Evolutionary conservation across 305 asterid species (phyloP).

Genomic region (Stenogyne calaminthoides): DNA sequence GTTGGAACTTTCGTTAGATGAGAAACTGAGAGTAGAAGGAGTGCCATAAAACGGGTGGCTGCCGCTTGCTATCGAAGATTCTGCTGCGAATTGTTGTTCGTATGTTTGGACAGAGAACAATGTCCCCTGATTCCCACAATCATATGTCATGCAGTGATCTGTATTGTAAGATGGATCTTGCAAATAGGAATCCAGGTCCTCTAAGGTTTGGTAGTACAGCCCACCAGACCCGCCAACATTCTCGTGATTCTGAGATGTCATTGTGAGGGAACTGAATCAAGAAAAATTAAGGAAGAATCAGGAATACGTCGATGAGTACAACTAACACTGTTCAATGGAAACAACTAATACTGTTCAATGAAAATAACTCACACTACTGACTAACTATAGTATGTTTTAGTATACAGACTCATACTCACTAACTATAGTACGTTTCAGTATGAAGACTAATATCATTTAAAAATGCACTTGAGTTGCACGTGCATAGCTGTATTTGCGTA

Average conservation of each 20-base stretch:
- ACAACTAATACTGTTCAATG: too few species aligned
- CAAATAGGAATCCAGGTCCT: conserved; percentile 41
- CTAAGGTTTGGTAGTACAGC: conserved; percentile 29
- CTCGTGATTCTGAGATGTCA: conserved; percentile 44
- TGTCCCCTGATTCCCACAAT: conserved; percentile 22
- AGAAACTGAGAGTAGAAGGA: conserved; percentile 37
- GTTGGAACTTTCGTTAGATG: conserved; percentile 37
- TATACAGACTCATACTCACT: too few species aligned
- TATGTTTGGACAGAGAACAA: conserved; percentile 31
- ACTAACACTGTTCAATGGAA: too few species aligned
- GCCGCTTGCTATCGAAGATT: conserved; percentile 34
- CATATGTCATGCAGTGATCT: conserved; percentile 29
- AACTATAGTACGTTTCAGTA: too few species aligned
- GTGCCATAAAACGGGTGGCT: conserved; percentile 30
- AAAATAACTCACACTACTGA: too few species aligned
- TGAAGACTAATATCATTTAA: too few species aligned
- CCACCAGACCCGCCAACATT: conserved; percentile 26
- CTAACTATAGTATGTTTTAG: too few species aligned
- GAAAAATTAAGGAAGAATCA: background rate
- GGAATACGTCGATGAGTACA: background rate
- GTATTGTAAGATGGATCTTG: conserved; percentile 30
- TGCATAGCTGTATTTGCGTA: too few species aligned
- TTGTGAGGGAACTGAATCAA: conserved; percentile 17
- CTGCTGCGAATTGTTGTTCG: conserved; percentile 30
- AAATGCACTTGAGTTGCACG: too few species aligned